These are phyloP conservation scores for Fonsecaea monophora DNA, from an alignment of 2,329 filamentous ascomycete species.

Conservation along the genomic window DNA sequence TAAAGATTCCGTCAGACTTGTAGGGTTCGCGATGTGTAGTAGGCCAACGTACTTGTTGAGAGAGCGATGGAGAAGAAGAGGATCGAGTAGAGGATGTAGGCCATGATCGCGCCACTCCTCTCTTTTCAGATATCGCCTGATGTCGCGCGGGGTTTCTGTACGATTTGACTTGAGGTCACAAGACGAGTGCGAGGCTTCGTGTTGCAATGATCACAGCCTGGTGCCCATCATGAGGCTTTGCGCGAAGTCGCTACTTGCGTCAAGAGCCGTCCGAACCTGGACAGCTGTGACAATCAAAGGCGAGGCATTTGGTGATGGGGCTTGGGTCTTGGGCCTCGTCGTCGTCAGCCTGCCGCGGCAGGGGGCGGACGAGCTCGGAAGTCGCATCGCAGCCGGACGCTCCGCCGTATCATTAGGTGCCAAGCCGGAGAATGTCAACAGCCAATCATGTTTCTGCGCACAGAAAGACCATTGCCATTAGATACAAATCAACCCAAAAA, in stretches of 20 bases:
- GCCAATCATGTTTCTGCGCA: slow-evolving; percentile 20
- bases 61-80: slow-evolving; percentile 67
- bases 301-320: slow-evolving; percentile 1
- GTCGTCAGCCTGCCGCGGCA: slow-evolving; percentile 25
- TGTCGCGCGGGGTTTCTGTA: neutral
- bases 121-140: neutral
- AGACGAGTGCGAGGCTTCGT: neutral
- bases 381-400: neutral
- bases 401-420: neutral
- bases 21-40: slow-evolving; percentile 10
- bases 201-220: neutral
- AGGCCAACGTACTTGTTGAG: slow-evolving; percentile 66
- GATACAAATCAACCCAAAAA: slow-evolving; percentile 24
- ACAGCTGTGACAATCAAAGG: slow-evolving; percentile 3
- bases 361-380: slow-evolving; percentile 13
- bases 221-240: slow-evolving; percentile 12
- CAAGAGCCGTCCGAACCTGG: slow-evolving; percentile 5
- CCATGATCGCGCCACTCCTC: slow-evolving; percentile 24
- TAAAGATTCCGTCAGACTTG: neutral
- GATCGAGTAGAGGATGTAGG: slow-evolving; percentile 28
- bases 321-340: slow-evolving; percentile 8
- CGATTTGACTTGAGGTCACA: neutral
- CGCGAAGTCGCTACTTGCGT: slow-evolving; percentile 7
- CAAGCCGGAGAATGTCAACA: slow-evolving; percentile 7
- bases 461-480: slow-evolving; percentile 20